These are phyloP conservation scores for Aschersonia sp. DNA, from an alignment of 2,329 filamentous ascomycete genomes.

Conservation along the genomic window DNA sequence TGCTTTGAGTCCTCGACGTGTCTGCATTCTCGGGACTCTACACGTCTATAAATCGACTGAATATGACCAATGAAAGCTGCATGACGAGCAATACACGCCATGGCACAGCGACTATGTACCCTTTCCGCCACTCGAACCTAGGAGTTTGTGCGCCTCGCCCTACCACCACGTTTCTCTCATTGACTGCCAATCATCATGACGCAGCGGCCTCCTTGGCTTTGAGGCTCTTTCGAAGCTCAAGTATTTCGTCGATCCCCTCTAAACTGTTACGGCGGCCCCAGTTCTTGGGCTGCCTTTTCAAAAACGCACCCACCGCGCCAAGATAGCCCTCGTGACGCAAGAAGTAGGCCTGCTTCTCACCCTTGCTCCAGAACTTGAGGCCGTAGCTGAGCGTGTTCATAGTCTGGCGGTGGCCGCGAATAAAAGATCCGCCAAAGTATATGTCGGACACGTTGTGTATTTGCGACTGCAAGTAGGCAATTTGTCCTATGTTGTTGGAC, in stretches of 20 bases:
- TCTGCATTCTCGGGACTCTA: too few relatives aligned
- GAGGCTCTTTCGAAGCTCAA: slow-evolving; percentile 13
- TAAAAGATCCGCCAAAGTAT: slow-evolving; percentile 96
- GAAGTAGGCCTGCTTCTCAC: slow-evolving; percentile 90
- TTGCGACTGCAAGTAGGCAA: slow-evolving; percentile 92
- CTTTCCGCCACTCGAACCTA: too few relatives aligned
- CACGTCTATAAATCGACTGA: too few relatives aligned
- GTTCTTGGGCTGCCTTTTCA: slow-evolving; percentile 79
- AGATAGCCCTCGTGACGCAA: slow-evolving; percentile 91
- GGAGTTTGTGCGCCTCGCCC: too few relatives aligned
- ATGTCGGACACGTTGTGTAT: slow-evolving; percentile 85
- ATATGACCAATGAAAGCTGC: too few relatives aligned
- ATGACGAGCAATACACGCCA: too few relatives aligned
- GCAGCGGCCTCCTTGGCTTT: slow-evolving; percentile 4
- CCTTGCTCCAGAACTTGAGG: slow-evolving; percentile 95
- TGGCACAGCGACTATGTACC: too few relatives aligned
- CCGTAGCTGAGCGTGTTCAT: slow-evolving; percentile 96
- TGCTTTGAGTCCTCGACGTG: too few relatives aligned
- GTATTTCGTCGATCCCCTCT: slow-evolving; percentile 31
- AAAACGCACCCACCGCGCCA: slow-evolving; percentile 83
- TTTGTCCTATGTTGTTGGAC: slow-evolving; percentile 96
- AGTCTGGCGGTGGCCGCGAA: slow-evolving; percentile 88
- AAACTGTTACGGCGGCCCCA: slow-evolving; percentile 79
- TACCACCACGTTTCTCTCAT: too few relatives aligned
- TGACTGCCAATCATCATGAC: too few relatives aligned